These are phyloP conservation scores for Sclerotinia sclerotiorum DNA, from an alignment of 2,329 filamentous ascomycete genomes.

Conservation along the genomic window DNA sequence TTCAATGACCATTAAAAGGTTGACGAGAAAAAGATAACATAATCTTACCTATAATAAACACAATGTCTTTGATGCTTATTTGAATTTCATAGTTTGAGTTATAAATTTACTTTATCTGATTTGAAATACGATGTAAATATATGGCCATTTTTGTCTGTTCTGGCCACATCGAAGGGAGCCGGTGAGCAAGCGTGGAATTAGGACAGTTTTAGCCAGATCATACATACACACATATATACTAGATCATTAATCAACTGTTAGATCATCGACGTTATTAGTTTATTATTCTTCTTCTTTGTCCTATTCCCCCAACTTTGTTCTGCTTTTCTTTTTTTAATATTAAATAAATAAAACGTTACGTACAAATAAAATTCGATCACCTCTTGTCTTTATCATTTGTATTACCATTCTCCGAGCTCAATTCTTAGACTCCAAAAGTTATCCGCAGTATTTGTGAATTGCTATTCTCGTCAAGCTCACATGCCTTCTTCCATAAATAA, in stretches of 20 bases:
- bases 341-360: not conserved
- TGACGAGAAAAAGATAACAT: not conserved
- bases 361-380: not conserved
- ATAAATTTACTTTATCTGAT: too few species aligned
- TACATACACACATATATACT: too few species aligned
- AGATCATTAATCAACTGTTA: too few species aligned
- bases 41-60: too few species aligned
- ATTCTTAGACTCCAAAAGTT: too few species aligned
- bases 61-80: too few species aligned
- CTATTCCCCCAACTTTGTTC: not conserved
- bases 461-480: constrained; percentile 32
- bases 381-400: not conserved
- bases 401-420: not conserved
- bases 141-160: not conserved
- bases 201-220: too few species aligned
- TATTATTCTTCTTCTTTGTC: not conserved
- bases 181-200: too few species aligned
- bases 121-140: not conserved
- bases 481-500: constrained; percentile 39
- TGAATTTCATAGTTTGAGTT: too few species aligned
- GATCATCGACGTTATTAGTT: not conserved
- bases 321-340: too few species aligned
- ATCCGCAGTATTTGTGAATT: constrained; percentile 2
- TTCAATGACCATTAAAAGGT: not conserved
- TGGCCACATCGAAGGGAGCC: not conserved